Base-by-base conservation (phyloP, 2,329 filamentous ascomycete species). In the Spiromastix sp. region DNA sequence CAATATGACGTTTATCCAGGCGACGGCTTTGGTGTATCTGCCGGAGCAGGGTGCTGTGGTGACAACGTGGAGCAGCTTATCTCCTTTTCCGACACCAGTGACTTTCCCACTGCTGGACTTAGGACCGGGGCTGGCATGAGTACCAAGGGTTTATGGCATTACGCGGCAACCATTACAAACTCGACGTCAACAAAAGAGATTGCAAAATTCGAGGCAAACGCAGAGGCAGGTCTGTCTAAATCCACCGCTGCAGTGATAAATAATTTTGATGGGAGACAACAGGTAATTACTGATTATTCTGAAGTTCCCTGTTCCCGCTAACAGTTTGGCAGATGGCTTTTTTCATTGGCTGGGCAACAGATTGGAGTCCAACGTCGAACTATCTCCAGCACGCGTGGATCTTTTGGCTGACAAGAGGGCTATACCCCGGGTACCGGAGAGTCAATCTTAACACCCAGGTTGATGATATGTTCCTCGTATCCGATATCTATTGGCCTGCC, bases 321-420 rank as follows among this genome's bases (percentile, higher is more conserved):
- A 34, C 24, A 5, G n/a, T 17, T 26, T 9, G 21, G 18, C 72
- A 78, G 54, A 74, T 78, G 70, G 73, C 67, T 3, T 77, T 71
- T 59, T 77, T 77, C 56, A 66, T 70, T 35, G 56, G 60, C 11
- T 75, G 71, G 42, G 67, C 67, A 30, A 62, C 67, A 5, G 57
- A 60, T 30, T 72, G 68, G 69, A 64, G 66, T 40, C 45, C 64
- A 10, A 67, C 72, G 2, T 73, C 70, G 46, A 75, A 66, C 51
- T 74, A 67, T 47, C 52, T 77, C 32, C 73, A 77, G 53, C 74
- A 79, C 53, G 63, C 73, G 8, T 77, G 70, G 65, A 77, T 79
- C 40, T 68, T 68, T 45, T 79, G 73, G 74, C 50, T 74, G 21
- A 77, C 74, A 4, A 65, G 72, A 41, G 74, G 74, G 24, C 52